Evolutionary conservation across 202 grass and related monocot species (phyloP).

Genomic region (Panicum virgatum): DNA sequence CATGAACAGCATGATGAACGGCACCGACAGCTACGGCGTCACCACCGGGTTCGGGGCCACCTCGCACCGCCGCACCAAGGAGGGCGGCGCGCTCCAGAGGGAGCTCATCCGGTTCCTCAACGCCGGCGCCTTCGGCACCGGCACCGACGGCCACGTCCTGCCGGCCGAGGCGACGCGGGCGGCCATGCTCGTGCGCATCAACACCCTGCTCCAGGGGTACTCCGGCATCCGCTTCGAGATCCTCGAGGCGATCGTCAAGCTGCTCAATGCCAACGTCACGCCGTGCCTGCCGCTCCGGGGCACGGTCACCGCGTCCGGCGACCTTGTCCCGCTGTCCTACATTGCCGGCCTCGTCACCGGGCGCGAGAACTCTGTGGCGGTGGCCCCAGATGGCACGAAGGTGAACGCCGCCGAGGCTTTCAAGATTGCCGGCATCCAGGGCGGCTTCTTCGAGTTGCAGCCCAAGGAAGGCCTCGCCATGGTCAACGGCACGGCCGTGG

Average conservation of each 20-base stretch:
- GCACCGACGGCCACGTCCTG: conserved; percentile 51
- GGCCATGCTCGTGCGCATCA: conserved; percentile 70
- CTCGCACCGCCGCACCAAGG: conserved; percentile 58
- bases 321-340: conserved; percentile 67
- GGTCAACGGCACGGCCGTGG: conserved; percentile 67
- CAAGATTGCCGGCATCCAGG: conserved; percentile 44
- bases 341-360: conserved; percentile 60
- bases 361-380: conserved; percentile 43
- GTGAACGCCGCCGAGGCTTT: conserved; percentile 50
- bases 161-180: conserved; percentile 42
- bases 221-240: conserved; percentile 82
- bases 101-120: conserved; percentile 78
- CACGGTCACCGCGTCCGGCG: conserved; percentile 60
- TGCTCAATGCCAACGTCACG: conserved; percentile 58
- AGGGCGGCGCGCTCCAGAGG: conserved; percentile 59
- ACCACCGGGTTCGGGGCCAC: conserved; percentile 71
- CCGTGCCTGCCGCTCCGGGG: conserved; percentile 60
- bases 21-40: conserved; percentile 59
- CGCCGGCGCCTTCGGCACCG: conserved; percentile 57
- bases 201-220: conserved; percentile 68
- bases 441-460: conserved; percentile 62
- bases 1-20: conserved; percentile 55
- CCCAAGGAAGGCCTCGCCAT: conserved; percentile 69
- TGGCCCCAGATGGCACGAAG: conserved; percentile 49
- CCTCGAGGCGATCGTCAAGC: conserved; percentile 55